These are phyloP conservation scores for Conidiobolus incongruus DNA, from an alignment of 371 early-diverging fungal species.

Conservation along the genomic window DNA sequence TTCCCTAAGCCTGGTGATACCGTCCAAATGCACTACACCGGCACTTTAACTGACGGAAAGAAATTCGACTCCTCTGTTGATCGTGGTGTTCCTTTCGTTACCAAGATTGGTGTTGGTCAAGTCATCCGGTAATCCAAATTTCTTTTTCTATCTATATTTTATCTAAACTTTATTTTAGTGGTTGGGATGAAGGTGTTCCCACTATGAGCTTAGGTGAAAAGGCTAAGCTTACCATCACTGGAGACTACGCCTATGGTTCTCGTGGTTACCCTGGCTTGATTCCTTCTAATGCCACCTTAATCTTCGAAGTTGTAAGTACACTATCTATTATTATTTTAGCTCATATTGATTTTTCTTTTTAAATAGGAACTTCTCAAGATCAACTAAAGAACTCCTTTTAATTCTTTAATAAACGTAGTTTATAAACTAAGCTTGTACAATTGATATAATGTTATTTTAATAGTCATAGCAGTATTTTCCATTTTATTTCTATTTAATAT, in stretches of 20 bases:
- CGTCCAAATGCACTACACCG: slow-evolving; percentile 48
- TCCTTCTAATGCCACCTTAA: slow-evolving; percentile 58
- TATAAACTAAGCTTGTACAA: no score
- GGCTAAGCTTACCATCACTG: slow-evolving; percentile 38
- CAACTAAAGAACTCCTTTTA: slow-evolving; percentile 21
- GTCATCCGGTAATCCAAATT: slow-evolving; percentile 63
- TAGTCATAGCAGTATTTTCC: no score
- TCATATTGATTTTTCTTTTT: no score
- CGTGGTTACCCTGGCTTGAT: slow-evolving; percentile 43
- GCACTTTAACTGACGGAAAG: slow-evolving; percentile 26
- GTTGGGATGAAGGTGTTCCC: slow-evolving; percentile 50
- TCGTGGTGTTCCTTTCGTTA: slow-evolving; percentile 42
- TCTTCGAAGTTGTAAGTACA: slow-evolving; percentile 67
- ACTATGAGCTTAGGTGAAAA: slow-evolving; percentile 57
- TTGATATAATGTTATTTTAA: not conserved
- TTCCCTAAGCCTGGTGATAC: slow-evolving; percentile 67
- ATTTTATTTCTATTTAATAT: no score
- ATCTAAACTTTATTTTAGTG: no score
- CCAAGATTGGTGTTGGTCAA: slow-evolving; percentile 69
- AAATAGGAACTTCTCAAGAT: slow-evolving; percentile 70
- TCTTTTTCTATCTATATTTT: not conserved
- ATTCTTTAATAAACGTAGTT: not conserved
- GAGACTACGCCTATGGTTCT: slow-evolving; percentile 52
- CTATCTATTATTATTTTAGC: no score
- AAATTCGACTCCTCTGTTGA: slow-evolving; percentile 57